Percentiles rank a stretch among this genome's conserved stretches.
phyloP scores from a whole-genome alignment of 192 early-diverging fungal genomes.

The Phlyctochytrium arcticum region DNA sequence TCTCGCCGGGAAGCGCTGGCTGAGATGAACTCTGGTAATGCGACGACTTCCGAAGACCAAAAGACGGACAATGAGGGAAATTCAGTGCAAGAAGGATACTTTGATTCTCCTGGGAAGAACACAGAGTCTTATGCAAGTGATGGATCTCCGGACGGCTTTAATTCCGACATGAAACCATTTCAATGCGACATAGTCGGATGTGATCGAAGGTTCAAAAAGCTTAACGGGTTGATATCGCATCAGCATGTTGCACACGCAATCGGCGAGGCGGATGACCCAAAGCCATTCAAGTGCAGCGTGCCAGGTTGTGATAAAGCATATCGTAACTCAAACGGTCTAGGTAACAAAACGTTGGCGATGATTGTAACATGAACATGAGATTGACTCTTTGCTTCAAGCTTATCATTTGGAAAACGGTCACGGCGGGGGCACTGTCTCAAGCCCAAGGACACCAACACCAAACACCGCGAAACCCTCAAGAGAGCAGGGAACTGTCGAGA shows the following conservation, averaged over 20 bases:
- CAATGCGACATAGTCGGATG: conserved; percentile 44
- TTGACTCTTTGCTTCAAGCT: too few relatives aligned
- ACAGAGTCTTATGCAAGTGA: neutral
- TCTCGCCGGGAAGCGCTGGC: neutral
- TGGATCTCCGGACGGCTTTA: neutral
- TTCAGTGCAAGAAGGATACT: too few relatives aligned
- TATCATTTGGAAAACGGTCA: conserved; percentile 27
- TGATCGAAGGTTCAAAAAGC: conserved; percentile 85
- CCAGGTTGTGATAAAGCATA: conserved; percentile 5
- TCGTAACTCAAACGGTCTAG: conserved; percentile 20
- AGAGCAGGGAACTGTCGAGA: conserved; percentile 1
- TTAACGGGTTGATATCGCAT: conserved; percentile 86
- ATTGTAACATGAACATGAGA: neutral
- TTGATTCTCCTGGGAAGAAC: too few relatives aligned
- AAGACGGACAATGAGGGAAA: too few relatives aligned
- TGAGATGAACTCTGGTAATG: too few relatives aligned
- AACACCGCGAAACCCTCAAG: neutral
- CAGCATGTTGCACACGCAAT: conserved; percentile 73
- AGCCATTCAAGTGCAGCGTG: conserved; percentile 19
- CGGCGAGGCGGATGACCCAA: conserved; percentile 20
- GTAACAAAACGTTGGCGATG: neutral
- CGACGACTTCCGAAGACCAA: too few relatives aligned
- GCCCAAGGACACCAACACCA: neutral
- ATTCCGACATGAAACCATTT: neutral
- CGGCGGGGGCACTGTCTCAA: neutral